phyloP scores from a whole-genome alignment of 1,284 basidiomycete species.

The Pyrrhoderma lamaoense region DNA sequence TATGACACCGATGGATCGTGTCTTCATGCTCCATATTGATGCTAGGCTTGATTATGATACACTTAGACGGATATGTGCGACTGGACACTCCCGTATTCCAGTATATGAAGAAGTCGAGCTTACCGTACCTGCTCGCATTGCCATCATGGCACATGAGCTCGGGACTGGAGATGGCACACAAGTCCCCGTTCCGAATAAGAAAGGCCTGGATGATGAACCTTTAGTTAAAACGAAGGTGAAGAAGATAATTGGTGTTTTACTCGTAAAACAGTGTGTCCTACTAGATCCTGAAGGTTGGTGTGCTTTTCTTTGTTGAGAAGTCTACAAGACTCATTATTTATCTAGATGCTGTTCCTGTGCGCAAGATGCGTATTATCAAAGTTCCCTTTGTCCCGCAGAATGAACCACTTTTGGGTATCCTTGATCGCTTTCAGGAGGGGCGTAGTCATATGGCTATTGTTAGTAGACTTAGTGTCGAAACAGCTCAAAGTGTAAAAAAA shows the following conservation, averaged over 20 bases:
- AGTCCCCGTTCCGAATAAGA: constrained; percentile 1
- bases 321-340: constrained; percentile 23
- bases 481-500: constrained; percentile 59
- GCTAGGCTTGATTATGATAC: constrained; percentile 75
- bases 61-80: constrained; percentile 64
- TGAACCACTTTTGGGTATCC: constrained; percentile 78
- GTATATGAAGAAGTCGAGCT: constrained; percentile 70
- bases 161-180: constrained; percentile 7
- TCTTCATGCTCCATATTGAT: constrained; percentile 80
- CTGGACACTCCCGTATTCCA: constrained; percentile 73
- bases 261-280: constrained; percentile 84
- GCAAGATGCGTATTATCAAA: constrained; percentile 76
- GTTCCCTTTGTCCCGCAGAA: constrained; percentile 82
- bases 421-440: constrained; percentile 89
- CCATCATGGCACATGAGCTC: constrained; percentile 14
- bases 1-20: constrained; percentile 77
- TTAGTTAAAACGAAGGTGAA: constrained; percentile 44
- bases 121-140: constrained; percentile 33
- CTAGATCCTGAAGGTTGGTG: constrained; percentile 75
- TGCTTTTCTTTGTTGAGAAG: neutral
- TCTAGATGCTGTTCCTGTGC: constrained; percentile 66
- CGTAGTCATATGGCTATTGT: constrained; percentile 90
- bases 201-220: constrained; percentile 4
- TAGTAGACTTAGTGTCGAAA: constrained; percentile 42
- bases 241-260: constrained; percentile 74